Percentiles rank a stretch among this genome's conserved stretches.
phyloP scores from a whole-genome alignment of 495 filamentous ascomycete genomes.

The Daldinia loculata region DNA sequence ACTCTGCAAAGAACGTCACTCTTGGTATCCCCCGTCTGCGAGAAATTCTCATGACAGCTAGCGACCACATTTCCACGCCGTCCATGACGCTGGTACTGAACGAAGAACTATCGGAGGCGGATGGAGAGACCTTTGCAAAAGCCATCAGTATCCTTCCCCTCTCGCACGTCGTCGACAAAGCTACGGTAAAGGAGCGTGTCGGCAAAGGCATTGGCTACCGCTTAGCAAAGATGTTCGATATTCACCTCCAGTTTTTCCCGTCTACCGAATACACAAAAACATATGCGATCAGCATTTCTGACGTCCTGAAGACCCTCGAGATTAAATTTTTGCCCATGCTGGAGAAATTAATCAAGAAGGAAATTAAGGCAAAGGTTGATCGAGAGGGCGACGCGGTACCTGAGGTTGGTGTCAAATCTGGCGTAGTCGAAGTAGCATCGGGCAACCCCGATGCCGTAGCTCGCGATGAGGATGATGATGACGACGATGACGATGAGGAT shows the following conservation, averaged over 20 bases:
- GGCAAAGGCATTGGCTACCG: constrained; percentile 69
- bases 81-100: constrained; percentile 88
- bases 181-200: constrained; percentile 78
- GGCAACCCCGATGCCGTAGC: constrained; percentile 52
- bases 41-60: constrained; percentile 99
- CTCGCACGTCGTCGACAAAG: constrained; percentile 84
- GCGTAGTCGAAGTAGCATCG: constrained; percentile 69
- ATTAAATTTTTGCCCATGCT: constrained; percentile 77
- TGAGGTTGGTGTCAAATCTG: constrained; percentile 80
- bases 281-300: constrained; percentile 80
- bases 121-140: constrained; percentile 86
- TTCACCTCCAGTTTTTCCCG: constrained; percentile 85
- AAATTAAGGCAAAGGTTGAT: constrained; percentile 78
- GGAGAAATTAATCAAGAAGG: constrained; percentile 70
- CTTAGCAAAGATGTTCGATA: constrained; percentile 83
- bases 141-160: constrained; percentile 88
- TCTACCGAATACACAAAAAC: constrained; percentile 80
- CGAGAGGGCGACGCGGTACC: constrained; percentile 75
- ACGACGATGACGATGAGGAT: constrained; percentile 79
- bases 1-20: constrained; percentile 98
- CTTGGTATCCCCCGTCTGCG: constrained; percentile 95
- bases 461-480: constrained; percentile 73
- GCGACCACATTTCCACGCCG: constrained; percentile 84
- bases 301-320: constrained; percentile 83
- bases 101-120: constrained; percentile 71